Evolutionary conservation across 2,329 filamentous ascomycete species (phyloP).

Genomic region (Xylariales sp.): DNA sequence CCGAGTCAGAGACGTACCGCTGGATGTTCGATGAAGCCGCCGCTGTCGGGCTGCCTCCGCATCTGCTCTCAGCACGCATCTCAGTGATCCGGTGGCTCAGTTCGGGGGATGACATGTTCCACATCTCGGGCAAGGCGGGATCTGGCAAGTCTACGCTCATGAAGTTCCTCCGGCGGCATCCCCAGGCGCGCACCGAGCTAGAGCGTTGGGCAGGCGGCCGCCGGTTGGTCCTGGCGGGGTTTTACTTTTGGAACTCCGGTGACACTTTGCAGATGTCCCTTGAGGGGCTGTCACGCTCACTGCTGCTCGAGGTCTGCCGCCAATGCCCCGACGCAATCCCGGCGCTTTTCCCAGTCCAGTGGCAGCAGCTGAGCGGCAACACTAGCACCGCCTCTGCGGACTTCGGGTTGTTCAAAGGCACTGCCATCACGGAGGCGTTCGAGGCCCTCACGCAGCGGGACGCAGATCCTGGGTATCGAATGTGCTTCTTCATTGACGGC

Average conservation of each 20-base stretch:
- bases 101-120: constrained; percentile 2
- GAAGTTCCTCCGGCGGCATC: constrained; percentile 6
- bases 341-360: background rate
- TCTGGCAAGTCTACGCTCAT: constrained; percentile 10
- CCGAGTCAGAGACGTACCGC: background rate
- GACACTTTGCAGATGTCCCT: constrained; percentile 5
- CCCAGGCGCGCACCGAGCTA: background rate
- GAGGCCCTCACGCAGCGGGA: background rate
- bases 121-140: constrained; percentile 9
- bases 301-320: constrained; percentile 5
- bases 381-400: background rate
- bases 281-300: constrained; percentile 6
- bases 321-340: constrained; percentile 5
- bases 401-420: background rate
- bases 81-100: constrained; percentile 4
- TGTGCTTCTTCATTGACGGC: constrained; percentile 8
- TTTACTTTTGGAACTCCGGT: constrained; percentile 10
- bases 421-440: background rate
- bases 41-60: background rate
- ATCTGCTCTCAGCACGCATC: background rate
- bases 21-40: background rate
- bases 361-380: background rate
- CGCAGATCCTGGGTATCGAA: background rate
- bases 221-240: constrained; percentile 2
- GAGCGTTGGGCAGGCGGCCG: constrained; percentile 5